Percentiles rank a stretch among this genome's conserved stretches.
Conservation (phyloP, 129 eudicot species). For the Kitagawia praeruptora region DNA sequence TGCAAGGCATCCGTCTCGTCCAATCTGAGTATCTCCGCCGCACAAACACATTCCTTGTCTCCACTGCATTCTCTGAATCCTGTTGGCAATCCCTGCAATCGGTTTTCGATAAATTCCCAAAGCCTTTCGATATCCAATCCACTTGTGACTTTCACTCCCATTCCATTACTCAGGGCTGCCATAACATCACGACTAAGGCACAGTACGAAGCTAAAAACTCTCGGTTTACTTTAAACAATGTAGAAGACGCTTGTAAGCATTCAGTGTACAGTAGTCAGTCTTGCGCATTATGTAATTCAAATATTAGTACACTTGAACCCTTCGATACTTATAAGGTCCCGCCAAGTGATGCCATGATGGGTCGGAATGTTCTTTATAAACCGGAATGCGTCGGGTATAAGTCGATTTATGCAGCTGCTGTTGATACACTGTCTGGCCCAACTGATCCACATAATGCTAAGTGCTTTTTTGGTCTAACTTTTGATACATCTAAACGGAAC, state of each 20-base stretch:
- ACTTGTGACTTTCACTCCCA: conserved; percentile 54
- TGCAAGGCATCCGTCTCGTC: conserved; percentile 1
- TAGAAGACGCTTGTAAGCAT: conserved; percentile 46
- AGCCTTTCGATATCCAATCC: conserved; percentile 43
- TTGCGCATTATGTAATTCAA: conserved; percentile 64
- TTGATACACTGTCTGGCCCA: conserved; percentile 59
- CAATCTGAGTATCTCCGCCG: neutral
- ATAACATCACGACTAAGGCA: conserved; percentile 55
- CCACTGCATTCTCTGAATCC: conserved; percentile 29
- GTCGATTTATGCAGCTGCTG: conserved; percentile 67
- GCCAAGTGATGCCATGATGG: conserved; percentile 22
- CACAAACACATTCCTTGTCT: conserved; percentile 33
- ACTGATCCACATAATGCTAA: conserved; percentile 52
- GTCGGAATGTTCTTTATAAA: conserved; percentile 32
- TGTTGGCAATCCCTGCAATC: conserved; percentile 39
- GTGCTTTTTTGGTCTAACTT: conserved; percentile 58
- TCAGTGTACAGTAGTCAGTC: conserved; percentile 41
- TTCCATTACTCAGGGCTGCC: conserved; percentile 64
- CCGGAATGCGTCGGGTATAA: conserved; percentile 63
- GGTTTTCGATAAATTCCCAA: conserved; percentile 27
- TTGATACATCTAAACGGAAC: conserved; percentile 14
- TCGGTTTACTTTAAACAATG: conserved; percentile 19
- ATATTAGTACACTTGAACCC: conserved; percentile 41
- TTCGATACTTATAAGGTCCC: neutral
- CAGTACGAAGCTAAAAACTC: conserved; percentile 47